These are phyloP conservation scores for Ophiostoma sp. DNA, from an alignment of 2,329 filamentous ascomycete genomes.

Conservation along the genomic window DNA sequence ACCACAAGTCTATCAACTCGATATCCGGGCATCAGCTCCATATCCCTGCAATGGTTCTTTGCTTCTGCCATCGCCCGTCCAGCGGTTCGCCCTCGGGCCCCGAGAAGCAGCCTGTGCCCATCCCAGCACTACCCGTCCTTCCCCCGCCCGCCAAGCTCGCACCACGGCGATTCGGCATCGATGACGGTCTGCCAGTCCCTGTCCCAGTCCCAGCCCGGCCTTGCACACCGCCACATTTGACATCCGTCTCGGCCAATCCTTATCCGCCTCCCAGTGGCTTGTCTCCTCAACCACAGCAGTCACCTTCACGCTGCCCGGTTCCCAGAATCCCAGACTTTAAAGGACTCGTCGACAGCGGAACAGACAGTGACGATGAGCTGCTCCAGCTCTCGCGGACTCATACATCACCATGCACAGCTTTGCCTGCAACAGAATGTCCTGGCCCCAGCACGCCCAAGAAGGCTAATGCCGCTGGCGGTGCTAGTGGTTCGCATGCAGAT, in stretches of 20 bases:
- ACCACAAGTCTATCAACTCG: neutral
- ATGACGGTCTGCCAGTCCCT: neutral
- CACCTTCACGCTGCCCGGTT: conserved; percentile 10
- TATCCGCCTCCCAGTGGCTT: neutral
- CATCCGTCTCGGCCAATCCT: neutral
- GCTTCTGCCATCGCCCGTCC: conserved; percentile 25
- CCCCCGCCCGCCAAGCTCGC: conserved; percentile 17
- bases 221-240: neutral
- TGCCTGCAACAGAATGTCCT: neutral
- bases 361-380: conserved; percentile 39
- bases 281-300: conserved; percentile 7
- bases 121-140: conserved; percentile 9
- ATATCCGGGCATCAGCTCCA: neutral
- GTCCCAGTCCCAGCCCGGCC: neutral
- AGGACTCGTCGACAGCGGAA: conserved; percentile 36
- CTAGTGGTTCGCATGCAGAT: neutral
- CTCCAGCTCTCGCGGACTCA: conserved; percentile 20
- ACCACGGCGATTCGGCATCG: neutral
- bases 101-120: conserved; percentile 14
- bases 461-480: neutral
- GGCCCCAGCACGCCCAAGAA: conserved; percentile 16
- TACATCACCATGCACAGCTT: neutral
- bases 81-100: conserved; percentile 11
- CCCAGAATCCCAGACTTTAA: conserved; percentile 25
- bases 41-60: conserved; percentile 23